A percentile compares a stretch with the other conserved stretches of the same genome.
These are phyloP conservation scores for Benincasa hispida DNA, from an alignment of 306 rosid species.

Conservation along the genomic window DNA sequence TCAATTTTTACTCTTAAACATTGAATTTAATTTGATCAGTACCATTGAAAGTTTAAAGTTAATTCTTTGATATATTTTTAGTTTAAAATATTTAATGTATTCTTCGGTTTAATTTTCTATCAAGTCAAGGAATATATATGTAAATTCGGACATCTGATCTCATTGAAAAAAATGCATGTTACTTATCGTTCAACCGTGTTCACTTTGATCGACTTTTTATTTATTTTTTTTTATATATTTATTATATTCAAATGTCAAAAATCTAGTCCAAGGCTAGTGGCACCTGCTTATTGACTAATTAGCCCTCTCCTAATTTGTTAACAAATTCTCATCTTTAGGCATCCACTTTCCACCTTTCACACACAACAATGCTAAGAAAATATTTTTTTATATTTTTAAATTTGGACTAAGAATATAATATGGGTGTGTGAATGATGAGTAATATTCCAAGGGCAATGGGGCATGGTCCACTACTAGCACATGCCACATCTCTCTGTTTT, in stretches of 20 bases:
- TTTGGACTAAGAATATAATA: background rate
- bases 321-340: background rate
- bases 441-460: background rate
- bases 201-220: no score
- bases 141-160: no score
- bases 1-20: no score
- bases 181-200: no score
- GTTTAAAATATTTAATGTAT: no score
- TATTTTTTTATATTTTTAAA: background rate
- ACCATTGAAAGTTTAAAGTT: no score
- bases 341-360: background rate
- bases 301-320: background rate
- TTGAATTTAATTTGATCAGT: no score
- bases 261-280: background rate
- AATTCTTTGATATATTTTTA: no score
- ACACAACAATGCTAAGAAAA: background rate
- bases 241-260: background rate
- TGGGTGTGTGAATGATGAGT: background rate
- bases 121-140: no score
- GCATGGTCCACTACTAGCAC: background rate
- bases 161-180: no score
- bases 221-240: background rate
- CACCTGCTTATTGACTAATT: background rate
- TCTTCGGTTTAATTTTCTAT: no score
- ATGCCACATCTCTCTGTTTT: background rate